Evolutionary conservation across 2,329 filamentous ascomycete species (phyloP).

Genomic region (Falciphora oryzae): DNA sequence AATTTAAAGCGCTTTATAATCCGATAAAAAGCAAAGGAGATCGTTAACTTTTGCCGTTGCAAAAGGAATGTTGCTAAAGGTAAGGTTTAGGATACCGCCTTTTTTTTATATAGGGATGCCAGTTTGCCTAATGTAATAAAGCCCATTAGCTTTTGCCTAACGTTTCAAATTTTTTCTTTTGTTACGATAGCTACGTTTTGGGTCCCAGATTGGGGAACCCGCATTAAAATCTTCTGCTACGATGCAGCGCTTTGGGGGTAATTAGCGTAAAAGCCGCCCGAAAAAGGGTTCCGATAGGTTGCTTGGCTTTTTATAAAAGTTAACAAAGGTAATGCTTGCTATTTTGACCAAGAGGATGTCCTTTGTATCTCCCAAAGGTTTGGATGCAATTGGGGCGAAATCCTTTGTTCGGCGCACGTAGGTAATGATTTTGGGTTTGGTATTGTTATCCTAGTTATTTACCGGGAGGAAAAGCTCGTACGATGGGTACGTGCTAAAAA

Average conservation of each 20-base stretch:
- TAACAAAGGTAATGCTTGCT: not conserved
- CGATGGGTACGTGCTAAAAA: not conserved
- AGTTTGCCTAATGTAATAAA: not conserved
- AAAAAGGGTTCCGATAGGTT: not conserved
- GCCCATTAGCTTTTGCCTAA: not conserved
- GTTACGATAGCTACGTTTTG: not conserved
- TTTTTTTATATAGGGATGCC: not conserved
- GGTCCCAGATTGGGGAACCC: not conserved
- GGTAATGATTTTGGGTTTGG: not conserved
- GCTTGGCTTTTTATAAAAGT: not conserved
- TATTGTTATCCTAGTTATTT: not conserved
- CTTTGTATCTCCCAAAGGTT: not conserved
- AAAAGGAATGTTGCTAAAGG: not conserved
- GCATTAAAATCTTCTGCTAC: not conserved
- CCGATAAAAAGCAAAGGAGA: not conserved
- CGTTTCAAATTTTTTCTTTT: not conserved
- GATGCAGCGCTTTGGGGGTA: not conserved
- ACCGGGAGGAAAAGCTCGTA: not conserved
- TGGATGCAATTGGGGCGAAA: not conserved
- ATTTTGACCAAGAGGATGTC: not conserved
- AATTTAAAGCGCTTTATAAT: not conserved
- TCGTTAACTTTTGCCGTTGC: not conserved
- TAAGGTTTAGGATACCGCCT: not conserved
- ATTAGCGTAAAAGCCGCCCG: no score
- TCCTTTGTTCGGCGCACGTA: not conserved